Evolutionary conservation across 176 grass and related monocot genomes (phyloP), one percentile per base, ranked within the genome.

Genomic region (Avena sativa): DNA sequence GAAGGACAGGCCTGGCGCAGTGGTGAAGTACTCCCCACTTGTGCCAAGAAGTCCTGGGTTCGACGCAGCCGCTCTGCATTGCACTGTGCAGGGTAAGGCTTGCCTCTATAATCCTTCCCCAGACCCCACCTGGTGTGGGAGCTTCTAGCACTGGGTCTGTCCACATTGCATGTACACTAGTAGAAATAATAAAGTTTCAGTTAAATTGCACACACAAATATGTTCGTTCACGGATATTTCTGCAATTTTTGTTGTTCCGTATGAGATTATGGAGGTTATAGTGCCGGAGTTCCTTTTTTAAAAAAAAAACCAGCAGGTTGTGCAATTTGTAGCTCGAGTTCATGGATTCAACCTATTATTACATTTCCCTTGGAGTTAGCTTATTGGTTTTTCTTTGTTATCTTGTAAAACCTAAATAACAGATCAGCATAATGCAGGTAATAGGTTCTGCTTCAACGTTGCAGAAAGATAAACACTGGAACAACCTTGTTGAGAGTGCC

Each of bases 391-490:
- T 23, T 40, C 2, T 84, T 66, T 7, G 8, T 68, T 81, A 48
- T 59, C 51, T 40, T 87, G 10, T 65, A 43, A 86, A 72, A 66
- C 75, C 30, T 11, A 89, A 81, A 83, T 82, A 83, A 83, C 26
- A 90, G 26, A 86, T 80, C 17, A 38, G 20, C 67, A 56, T 66
- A 15, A 36, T 26, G 16, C 81, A 97, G 95, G 95, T 97, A 32
- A 91, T 95, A 26, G 95, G 93, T 80, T 98, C 96, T 28, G 90
- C 93, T 81, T 94, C 92, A 82, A 95, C 96, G 30, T 78, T 98
- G 88, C 86, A 89, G 79, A 85, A 94, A 91, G 93, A 98, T 80
- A 65, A 92, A 72, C 96, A 98, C 83, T 95, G 96, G 96, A 87
- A 86, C 71, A 98, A 92, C 78, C 90, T 98, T 78, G 90, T 98